Evolutionary conservation across 495 filamentous ascomycete species (phyloP), one percentile per base, ranked within the genome.

Genomic region (Lasiosphaeria miniovina): DNA sequence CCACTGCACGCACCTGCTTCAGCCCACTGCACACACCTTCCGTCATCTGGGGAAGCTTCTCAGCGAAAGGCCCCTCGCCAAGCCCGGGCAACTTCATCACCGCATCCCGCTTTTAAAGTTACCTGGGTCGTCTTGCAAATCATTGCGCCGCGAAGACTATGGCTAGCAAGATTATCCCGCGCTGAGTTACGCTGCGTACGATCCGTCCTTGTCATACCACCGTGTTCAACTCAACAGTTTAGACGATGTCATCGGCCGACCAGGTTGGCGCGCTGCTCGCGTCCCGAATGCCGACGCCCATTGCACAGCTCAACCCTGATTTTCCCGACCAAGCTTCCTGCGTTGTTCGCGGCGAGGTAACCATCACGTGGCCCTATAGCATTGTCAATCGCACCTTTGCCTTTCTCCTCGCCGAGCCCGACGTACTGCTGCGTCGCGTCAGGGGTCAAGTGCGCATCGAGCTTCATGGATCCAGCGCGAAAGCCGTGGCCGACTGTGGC

Each of bases 361-460:
- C 89, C 5, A 84, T 98, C 15, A 84, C 91, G 49, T 97, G 94
- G 93, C 94, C 94, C 0, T 98, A 89, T 72, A 96, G 89, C 38
- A 86, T 86, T 6, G 87, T 89, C 12, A 86, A 81, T 6, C 79
- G 80, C 43, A 86, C 84, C 9, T 75, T 90, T 61, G 86, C 90
- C 52, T 82, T 98, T 36, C 82, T 91, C 3, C 80, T 96, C 4
- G 88, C 88, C 10, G 94, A 97, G 57, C 86, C 88, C 32, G 93
- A 98, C 66, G 90, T 94, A 65, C 88, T 90, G 45, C 83, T 96
- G 38, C 90, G 94, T 17, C 81, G 82, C 31, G 77, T 76, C 36
- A 88, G 84, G 60, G 94, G 94, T 15, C 91, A 96, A 73, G 86
- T 96, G n/a, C 84, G 90, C 11, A 80, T 92, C 38, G 79, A 86